Evolutionary conservation across 2,329 filamentous ascomycete genomes (phyloP).

Genomic region (Aspergillus clavatus): DNA sequence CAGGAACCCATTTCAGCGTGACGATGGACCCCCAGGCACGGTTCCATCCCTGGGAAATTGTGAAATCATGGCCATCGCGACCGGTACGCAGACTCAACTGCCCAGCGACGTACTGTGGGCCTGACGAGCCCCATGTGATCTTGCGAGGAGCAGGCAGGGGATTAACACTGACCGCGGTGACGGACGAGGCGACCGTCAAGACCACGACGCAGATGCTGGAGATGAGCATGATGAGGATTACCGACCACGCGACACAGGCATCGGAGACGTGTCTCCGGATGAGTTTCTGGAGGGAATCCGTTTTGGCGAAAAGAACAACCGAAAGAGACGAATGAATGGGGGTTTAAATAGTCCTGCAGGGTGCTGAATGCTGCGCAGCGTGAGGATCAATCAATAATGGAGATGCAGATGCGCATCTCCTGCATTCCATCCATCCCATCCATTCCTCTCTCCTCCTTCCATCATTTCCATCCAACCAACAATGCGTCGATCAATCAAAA

Average conservation of each 20-base stretch:
- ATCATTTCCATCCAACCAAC: neutral
- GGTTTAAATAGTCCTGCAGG: neutral
- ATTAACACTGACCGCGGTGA: conserved; percentile 48
- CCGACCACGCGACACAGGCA: neutral
- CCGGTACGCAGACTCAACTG: conserved; percentile 38
- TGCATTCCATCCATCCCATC: neutral
- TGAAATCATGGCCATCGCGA: conserved; percentile 21
- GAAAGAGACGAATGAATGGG: neutral
- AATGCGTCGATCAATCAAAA: neutral
- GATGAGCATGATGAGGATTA: conserved; percentile 23
- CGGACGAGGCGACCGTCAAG: conserved; percentile 33
- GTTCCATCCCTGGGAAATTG: conserved; percentile 47
- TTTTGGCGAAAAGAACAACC: neutral
- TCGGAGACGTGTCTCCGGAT: neutral
- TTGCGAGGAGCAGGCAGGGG: conserved; percentile 51
- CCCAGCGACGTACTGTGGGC: conserved; percentile 42
- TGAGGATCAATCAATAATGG: too few relatives aligned
- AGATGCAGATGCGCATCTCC: neutral
- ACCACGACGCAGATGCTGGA: conserved; percentile 21
- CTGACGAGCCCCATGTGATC: conserved; percentile 51
- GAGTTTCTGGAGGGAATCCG: neutral
- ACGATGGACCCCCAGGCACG: conserved; percentile 47
- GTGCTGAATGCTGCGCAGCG: too few relatives aligned
- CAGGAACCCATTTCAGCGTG: conserved; percentile 51
- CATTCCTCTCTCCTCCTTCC: too few relatives aligned